Conservation (phyloP, 23 red algal species). For the Gracilaria vermiculophylla region DNA sequence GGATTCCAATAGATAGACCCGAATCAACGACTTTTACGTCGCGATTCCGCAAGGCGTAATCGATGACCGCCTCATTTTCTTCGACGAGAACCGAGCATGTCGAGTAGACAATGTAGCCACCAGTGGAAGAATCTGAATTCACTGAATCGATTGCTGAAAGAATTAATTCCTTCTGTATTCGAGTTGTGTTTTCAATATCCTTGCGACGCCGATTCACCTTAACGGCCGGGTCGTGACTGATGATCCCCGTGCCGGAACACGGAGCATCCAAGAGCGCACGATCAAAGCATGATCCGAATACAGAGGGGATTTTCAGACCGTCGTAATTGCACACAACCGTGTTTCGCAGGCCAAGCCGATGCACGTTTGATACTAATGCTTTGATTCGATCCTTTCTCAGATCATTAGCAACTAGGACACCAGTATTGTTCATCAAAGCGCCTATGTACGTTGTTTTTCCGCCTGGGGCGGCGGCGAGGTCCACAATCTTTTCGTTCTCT, state of each 20-base stretch:
- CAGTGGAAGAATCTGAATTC: slow-evolving; percentile 69
- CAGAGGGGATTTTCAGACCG: slow-evolving; percentile 63
- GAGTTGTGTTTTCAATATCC: slow-evolving; percentile 69
- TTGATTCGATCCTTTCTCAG: slow-evolving; percentile 86
- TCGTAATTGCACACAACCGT: slow-evolving; percentile 89
- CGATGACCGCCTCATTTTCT: slow-evolving; percentile 95
- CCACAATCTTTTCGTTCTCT: slow-evolving; percentile 82
- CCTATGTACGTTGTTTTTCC: slow-evolving; percentile 93
- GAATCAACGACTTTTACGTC: slow-evolving; percentile 83
- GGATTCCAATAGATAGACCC: slow-evolving; percentile 86
- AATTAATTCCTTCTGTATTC: slow-evolving; percentile 94
- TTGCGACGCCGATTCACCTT: slow-evolving; percentile 69
- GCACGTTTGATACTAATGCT: slow-evolving; percentile 89
- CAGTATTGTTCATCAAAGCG: slow-evolving; percentile 86
- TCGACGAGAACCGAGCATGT: slow-evolving; percentile 98
- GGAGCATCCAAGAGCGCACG: slow-evolving; percentile 94
- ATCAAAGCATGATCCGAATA: slow-evolving; percentile 81
- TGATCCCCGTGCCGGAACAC: slow-evolving; percentile 95
- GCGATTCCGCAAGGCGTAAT: slow-evolving; percentile 88
- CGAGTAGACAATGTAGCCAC: slow-evolving; percentile 97
- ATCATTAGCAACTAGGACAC: slow-evolving; percentile 93
- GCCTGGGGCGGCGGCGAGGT: slow-evolving; percentile 91
- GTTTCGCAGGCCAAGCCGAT: slow-evolving; percentile 89
- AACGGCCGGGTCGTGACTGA: slow-evolving; percentile 89
- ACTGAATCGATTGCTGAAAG: slow-evolving; percentile 91